These are phyloP conservation scores for Anethum foeniculum DNA, from an alignment of 140 eudicot species.

Conservation along the genomic window DNA sequence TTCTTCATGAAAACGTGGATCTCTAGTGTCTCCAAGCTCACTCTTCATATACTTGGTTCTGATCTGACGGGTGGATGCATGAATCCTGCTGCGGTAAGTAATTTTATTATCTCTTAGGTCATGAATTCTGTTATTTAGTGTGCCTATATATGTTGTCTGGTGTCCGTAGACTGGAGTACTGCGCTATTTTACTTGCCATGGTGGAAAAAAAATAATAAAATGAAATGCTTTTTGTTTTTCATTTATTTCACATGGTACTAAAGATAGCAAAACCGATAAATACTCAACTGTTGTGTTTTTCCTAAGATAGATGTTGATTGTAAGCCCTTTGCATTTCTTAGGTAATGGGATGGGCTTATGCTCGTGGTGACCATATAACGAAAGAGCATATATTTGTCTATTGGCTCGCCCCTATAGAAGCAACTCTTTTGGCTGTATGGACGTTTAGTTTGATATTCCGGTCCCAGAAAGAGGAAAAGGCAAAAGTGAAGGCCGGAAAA, in stretches of 20 bases:
- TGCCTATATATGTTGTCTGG: background rate
- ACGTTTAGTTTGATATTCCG: constrained; percentile 35
- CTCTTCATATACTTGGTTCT: constrained; percentile 81
- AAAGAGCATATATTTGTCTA: constrained; percentile 82
- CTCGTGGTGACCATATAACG: constrained; percentile 78
- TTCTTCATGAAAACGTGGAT: constrained; percentile 82
- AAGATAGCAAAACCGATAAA: background rate
- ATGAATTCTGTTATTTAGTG: background rate
- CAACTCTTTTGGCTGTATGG: constrained; percentile 76
- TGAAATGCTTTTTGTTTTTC: background rate
- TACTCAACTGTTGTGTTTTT: background rate
- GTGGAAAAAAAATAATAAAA: background rate
- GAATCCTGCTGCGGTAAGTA: constrained; percentile 93
- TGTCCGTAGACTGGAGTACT: background rate
- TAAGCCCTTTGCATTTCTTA: constrained; percentile 13
- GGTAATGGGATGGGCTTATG: constrained; percentile 99
- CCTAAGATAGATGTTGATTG: background rate
- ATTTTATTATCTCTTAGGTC: background rate
- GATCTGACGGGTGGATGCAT: constrained; percentile 92
- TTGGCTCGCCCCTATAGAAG: constrained; percentile 87
- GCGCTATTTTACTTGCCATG: background rate
- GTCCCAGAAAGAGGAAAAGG: constrained; percentile 33
- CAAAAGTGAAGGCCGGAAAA: constrained; percentile 31
- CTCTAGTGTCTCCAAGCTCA: constrained; percentile 66
- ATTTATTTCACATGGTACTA: background rate